Percentiles rank a stretch among this genome's conserved stretches.
phyloP scores from a whole-genome alignment of 805 yeast genomes.

The Ogataea populi-albae region DNA sequence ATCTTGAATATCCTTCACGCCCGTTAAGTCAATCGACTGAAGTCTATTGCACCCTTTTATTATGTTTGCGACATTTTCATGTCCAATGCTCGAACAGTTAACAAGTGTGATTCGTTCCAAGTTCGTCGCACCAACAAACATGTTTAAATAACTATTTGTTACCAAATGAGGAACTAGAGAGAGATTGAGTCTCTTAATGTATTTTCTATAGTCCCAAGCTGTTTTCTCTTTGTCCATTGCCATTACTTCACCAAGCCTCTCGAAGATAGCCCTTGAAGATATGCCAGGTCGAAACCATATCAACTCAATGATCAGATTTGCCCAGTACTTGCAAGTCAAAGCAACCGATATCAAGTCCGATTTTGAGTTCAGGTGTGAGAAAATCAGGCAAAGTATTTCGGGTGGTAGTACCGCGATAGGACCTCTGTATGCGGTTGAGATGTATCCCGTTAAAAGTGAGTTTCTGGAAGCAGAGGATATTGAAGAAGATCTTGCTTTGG shows the following conservation, averaged over 20 bases:
- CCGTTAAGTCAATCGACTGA: conserved; percentile 86
- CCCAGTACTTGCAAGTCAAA: conserved; percentile 79
- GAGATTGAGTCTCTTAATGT: conserved; percentile 76
- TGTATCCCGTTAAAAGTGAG: conserved; percentile 7
- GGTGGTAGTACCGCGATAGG: conserved; percentile 51
- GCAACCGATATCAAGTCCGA: conserved; percentile 58
- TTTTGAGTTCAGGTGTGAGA: conserved; percentile 59
- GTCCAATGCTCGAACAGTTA: conserved; percentile 66
- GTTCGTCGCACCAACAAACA: conserved; percentile 66
- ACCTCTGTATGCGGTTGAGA: conserved; percentile 12
- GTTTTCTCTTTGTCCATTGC: conserved; percentile 44
- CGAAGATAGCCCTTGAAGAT: conserved; percentile 46
- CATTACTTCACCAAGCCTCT: conserved; percentile 56
- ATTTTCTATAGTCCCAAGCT: conserved; percentile 62
- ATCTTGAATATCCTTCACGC: conserved; percentile 68
- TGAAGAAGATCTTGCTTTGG: conserved; percentile 25
- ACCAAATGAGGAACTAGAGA: conserved; percentile 68
- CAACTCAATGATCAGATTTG: conserved; percentile 69
- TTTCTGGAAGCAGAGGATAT: conserved; percentile 13
- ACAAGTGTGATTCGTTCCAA: conserved; percentile 85
- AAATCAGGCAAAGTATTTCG: conserved; percentile 61
- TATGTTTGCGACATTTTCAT: conserved; percentile 58
- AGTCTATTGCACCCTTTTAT: conserved; percentile 63
- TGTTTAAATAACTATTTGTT: conserved; percentile 57
- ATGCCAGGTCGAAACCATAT: conserved; percentile 87